Conservation (phyloP, 106 monocot species). For the Ottelia alismoides region DNA sequence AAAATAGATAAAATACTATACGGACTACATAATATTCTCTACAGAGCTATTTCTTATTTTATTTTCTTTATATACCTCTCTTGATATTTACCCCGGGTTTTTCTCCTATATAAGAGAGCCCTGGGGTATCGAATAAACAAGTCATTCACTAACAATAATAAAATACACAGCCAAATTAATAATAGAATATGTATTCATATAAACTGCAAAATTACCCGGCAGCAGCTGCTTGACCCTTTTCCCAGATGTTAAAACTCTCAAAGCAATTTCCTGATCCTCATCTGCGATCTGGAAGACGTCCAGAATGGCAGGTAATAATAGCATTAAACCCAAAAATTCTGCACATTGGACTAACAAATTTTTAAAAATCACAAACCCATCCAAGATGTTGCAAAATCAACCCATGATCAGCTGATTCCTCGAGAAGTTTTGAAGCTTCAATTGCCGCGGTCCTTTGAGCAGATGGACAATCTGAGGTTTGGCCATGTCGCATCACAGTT, state of each 20-base stretch:
- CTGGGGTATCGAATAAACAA: no score
- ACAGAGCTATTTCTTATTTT: no score
- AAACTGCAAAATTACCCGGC: constrained; percentile 63
- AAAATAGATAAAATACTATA: no score
- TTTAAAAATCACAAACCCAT: constrained; percentile 58
- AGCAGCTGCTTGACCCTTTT: constrained; percentile 58
- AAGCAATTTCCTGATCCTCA: constrained; percentile 75
- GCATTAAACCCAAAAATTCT: background rate
- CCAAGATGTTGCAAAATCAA: constrained; percentile 79
- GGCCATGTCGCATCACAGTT: constrained; percentile 4
- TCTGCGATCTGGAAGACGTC: constrained; percentile 58
- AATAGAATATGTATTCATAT: no score
- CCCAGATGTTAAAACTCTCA: constrained; percentile 77
- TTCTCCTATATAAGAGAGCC: no score
- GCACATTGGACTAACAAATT: background rate
- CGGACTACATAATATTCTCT: no score
- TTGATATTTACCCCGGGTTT: no score
- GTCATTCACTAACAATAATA: no score
- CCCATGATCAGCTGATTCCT: constrained; percentile 74
- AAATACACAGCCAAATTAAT: background rate
- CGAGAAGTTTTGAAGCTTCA: constrained; percentile 92
- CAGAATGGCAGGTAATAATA: background rate
- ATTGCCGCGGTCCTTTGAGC: constrained; percentile 50
- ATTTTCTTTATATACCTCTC: no score
- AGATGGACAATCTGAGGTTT: constrained; percentile 19